phyloP scores from a whole-genome alignment of 73 alveolate species.

The Blepharisma japonicum region DNA sequence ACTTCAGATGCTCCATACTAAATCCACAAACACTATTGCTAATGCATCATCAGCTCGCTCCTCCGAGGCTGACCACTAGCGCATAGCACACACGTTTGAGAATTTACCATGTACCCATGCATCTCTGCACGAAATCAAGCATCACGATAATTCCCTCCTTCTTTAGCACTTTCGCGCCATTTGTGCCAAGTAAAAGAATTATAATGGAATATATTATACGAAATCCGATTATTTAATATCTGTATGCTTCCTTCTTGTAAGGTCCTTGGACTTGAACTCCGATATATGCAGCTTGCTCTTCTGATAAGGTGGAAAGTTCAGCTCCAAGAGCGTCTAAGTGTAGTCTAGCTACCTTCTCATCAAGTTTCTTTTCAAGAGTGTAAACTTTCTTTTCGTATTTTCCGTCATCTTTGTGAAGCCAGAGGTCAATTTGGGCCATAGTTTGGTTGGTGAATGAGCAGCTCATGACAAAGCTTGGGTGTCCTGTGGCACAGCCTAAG shows the following conservation, averaged over 20 bases:
- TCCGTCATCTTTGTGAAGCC: constrained; percentile 78
- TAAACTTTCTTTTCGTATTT: constrained; percentile 89
- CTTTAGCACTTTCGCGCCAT: no score
- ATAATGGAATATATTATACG: no score
- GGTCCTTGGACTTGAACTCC: constrained; percentile 84
- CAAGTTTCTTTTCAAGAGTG: constrained; percentile 82
- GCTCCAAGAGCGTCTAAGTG: constrained; percentile 86
- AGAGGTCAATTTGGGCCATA: constrained; percentile 84
- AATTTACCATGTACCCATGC: no score
- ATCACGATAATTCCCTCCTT: no score
- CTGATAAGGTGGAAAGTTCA: constrained; percentile 77
- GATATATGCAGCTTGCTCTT: constrained; percentile 90
- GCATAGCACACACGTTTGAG: no score
- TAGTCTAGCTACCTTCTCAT: constrained; percentile 89
- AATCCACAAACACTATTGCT: no score
- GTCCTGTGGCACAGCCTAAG: constrained; percentile 99
- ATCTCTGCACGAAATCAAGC: no score
- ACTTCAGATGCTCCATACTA: no score
- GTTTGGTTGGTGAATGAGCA: constrained; percentile 91
- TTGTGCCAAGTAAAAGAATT: no score
- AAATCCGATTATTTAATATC: constrained; percentile 52
- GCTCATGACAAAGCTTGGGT: constrained; percentile 95
- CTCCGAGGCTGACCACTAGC: no score
- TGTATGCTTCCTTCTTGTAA: constrained; percentile 81
- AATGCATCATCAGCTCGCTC: no score